Evolutionary conservation across 495 filamentous ascomycete species (phyloP).

Genomic region (Haplographium delicatum): DNA sequence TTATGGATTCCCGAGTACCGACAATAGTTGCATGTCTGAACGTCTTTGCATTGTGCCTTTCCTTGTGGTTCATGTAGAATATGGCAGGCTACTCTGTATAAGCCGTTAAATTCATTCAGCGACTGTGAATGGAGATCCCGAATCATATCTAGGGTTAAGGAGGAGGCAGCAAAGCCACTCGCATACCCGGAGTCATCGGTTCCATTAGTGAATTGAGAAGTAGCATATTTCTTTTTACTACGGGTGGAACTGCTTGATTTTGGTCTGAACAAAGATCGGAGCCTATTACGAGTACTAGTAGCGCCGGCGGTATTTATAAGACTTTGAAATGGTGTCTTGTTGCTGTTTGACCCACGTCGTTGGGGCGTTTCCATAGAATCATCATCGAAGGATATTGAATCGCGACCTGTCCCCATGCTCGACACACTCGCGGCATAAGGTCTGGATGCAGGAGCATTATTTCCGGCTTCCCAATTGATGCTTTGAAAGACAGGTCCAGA

Average conservation of each 20-base stretch:
- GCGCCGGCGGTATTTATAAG: background rate
- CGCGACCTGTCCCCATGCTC: background rate
- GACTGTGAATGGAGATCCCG: constrained; percentile 3
- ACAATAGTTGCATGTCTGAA: constrained; percentile 14
- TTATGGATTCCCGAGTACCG: constrained; percentile 20
- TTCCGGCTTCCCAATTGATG: background rate
- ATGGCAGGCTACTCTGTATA: constrained; percentile 19
- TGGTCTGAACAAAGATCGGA: constrained; percentile 9
- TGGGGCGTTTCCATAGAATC: background rate
- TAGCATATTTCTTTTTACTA: constrained; percentile 7
- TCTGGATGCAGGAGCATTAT: background rate
- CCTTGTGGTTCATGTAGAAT: constrained; percentile 14
- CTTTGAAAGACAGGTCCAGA: background rate
- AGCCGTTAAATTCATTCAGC: constrained; percentile 17
- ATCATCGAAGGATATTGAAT: background rate
- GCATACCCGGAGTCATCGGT: constrained; percentile 19
- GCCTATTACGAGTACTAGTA: background rate
- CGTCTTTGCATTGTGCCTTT: constrained; percentile 6
- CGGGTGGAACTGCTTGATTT: constrained; percentile 6
- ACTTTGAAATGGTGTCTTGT: background rate
- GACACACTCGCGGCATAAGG: no score
- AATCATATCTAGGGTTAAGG: background rate
- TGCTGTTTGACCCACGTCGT: background rate
- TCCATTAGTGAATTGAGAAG: constrained; percentile 8
- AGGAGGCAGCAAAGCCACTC: constrained; percentile 9